phyloP scores from a whole-genome alignment of 768 basidiomycete species.

The Punctularia strigosozonata region DNA sequence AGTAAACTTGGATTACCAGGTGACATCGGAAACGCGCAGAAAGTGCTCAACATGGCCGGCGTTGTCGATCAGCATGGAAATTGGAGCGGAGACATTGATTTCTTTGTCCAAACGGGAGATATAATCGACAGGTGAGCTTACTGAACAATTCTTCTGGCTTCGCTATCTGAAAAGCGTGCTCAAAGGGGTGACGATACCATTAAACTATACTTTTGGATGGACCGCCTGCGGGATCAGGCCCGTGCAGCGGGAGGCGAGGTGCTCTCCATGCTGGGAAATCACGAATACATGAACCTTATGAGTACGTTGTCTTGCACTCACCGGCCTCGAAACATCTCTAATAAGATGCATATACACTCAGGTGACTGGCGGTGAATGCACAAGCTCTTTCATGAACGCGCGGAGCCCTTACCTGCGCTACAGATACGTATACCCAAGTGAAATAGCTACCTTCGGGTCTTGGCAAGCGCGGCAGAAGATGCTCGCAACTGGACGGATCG shows the following conservation, averaged over 20 bases:
- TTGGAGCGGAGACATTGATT: constrained; percentile 78
- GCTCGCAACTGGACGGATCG: constrained; percentile 67
- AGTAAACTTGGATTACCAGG: no score
- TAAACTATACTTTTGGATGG: constrained; percentile 75
- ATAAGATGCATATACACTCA: constrained; percentile 14
- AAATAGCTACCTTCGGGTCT: constrained; percentile 74
- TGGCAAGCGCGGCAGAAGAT: constrained; percentile 60
- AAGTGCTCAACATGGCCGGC: constrained; percentile 68
- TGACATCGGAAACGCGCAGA: constrained; percentile 67
- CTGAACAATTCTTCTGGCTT: neutral
- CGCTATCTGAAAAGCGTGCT: neutral
- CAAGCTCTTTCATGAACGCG: neutral
- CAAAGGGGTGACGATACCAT: constrained; percentile 84
- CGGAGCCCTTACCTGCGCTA: neutral
- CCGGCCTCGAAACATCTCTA: constrained; percentile 2
- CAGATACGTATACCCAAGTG: constrained; percentile 77
- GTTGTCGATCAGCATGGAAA: constrained; percentile 61
- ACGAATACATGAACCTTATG: constrained; percentile 91
- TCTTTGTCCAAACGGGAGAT: constrained; percentile 92
- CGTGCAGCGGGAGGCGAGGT: constrained; percentile 55
- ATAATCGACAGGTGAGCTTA: constrained; percentile 74
- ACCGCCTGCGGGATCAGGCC: constrained; percentile 69
- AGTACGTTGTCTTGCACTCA: constrained; percentile 26
- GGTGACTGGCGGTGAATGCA: constrained; percentile 74
- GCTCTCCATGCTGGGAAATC: constrained; percentile 80